phyloP scores from a whole-genome alignment of 169 alveolate species.

The Eimeria acervulina region DNA sequence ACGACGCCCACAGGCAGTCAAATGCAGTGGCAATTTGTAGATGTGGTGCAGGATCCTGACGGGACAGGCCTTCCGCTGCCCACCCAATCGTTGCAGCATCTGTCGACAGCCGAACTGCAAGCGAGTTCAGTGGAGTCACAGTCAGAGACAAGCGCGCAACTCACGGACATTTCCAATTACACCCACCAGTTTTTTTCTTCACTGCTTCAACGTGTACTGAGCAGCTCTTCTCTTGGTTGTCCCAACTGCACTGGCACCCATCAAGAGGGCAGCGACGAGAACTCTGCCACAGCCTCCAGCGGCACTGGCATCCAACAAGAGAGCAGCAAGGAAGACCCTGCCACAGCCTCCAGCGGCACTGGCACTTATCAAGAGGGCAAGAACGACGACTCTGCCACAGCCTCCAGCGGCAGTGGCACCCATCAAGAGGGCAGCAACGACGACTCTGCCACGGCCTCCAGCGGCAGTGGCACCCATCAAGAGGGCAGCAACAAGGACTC shows the following conservation, averaged over 20 bases:
- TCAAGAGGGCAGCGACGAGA: too few relatives aligned
- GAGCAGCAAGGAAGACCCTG: too few relatives aligned
- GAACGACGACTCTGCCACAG: background rate
- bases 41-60: background rate
- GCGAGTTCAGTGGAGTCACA: background rate
- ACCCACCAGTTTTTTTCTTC: background rate
- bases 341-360: background rate
- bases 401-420: background rate
- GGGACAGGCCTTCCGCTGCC: background rate
- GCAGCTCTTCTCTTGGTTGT: too few relatives aligned
- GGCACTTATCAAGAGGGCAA: background rate
- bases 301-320: too few relatives aligned
- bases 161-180: background rate
- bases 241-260: too few relatives aligned
- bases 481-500: background rate
- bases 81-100: background rate
- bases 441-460: background rate
- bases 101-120: background rate
- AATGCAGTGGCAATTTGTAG: background rate
- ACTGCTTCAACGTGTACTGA: too few relatives aligned
- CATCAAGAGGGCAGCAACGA: background rate
- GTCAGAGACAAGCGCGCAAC: background rate
- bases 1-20: background rate
- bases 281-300: too few relatives aligned
- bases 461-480: background rate